These are phyloP conservation scores for Agastache rugosa DNA, from an alignment of 257 asterid genomes.

Conservation along the genomic window DNA sequence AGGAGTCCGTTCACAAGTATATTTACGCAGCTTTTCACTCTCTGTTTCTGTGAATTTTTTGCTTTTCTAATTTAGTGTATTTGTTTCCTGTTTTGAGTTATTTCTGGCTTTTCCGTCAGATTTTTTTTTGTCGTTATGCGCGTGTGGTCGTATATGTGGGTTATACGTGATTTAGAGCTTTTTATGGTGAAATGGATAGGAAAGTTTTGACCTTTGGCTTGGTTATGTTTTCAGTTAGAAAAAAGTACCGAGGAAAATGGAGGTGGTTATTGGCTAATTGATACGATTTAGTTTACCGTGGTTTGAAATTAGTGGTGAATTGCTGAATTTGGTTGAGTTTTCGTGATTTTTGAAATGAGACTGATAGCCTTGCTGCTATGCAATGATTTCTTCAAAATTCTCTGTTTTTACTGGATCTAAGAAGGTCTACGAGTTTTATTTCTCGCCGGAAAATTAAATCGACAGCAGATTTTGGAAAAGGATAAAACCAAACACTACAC, in stretches of 20 bases:
- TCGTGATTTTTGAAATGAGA: slow-evolving; percentile 14
- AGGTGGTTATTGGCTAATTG: not conserved
- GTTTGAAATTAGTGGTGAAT: slow-evolving; percentile 23
- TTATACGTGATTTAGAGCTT: slow-evolving; percentile 35
- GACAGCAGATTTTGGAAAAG: slow-evolving; percentile 23
- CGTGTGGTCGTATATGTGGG: slow-evolving; percentile 17
- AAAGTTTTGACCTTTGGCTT: slow-evolving; percentile 31
- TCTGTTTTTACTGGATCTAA: slow-evolving; percentile 24
- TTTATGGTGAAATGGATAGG: slow-evolving; percentile 27
- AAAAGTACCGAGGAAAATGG: not conserved
- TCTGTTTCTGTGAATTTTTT: slow-evolving; percentile 8
- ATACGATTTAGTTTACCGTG: slow-evolving; percentile 20
- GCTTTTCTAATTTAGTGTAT: slow-evolving; percentile 1
- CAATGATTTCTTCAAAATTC: not conserved
- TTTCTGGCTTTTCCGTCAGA: slow-evolving; percentile 29
- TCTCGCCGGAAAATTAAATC: not conserved
- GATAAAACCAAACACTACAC: not conserved
- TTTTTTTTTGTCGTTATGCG: slow-evolving; percentile 31
- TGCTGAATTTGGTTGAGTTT: not conserved
- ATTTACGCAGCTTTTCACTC: not conserved
- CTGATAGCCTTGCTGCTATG: slow-evolving; percentile 9
- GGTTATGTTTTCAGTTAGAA: slow-evolving; percentile 12
- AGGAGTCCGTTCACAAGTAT: slow-evolving; percentile 92
- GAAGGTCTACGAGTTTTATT: slow-evolving; percentile 16
- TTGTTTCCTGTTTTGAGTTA: slow-evolving; percentile 19